phyloP scores from a whole-genome alignment of 208 protist species.

The Leishmania lainsoni region DNA sequence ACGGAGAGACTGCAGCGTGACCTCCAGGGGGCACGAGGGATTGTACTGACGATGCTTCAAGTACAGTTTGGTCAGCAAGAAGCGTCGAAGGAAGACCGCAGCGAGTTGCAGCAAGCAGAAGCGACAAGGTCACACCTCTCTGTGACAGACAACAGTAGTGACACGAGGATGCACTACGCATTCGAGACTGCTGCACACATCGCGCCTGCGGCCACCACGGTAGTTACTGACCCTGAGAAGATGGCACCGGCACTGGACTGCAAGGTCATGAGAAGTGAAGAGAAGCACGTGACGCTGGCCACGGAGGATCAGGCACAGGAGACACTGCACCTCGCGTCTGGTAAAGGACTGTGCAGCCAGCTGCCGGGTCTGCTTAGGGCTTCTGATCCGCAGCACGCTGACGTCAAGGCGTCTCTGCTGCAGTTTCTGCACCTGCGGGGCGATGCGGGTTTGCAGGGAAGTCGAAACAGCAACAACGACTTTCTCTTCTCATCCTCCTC shows the following conservation, averaged over 20 bases:
- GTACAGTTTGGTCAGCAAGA: conserved; percentile 8
- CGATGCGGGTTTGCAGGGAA: background rate
- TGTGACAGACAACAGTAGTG: background rate
- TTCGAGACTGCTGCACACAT: background rate
- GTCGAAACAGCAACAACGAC: background rate
- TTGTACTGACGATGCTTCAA: conserved; percentile 58
- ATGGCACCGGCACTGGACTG: too few relatives aligned
- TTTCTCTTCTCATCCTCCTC: background rate
- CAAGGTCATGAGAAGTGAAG: background rate
- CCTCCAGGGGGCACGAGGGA: conserved; percentile 46
- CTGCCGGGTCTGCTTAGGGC: conserved; percentile 41
- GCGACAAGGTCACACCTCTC: background rate
- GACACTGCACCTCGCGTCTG: conserved; percentile 16
- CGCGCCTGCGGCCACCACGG: background rate
- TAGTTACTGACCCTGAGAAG: background rate
- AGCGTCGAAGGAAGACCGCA: background rate
- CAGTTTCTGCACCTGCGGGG: conserved; percentile 24
- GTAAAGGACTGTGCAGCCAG: conserved; percentile 31
- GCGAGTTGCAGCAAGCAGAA: background rate
- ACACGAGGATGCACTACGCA: background rate
- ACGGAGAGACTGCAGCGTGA: conserved; percentile 46
- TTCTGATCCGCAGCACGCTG: conserved; percentile 27
- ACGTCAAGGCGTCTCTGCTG: conserved; percentile 37
- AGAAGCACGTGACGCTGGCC: background rate
- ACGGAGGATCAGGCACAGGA: conserved; percentile 13